Percentiles rank a stretch among this genome's conserved stretches.
phyloP scores from a whole-genome alignment of 495 filamentous ascomycete species.

The Daldinia bambusicola region DNA sequence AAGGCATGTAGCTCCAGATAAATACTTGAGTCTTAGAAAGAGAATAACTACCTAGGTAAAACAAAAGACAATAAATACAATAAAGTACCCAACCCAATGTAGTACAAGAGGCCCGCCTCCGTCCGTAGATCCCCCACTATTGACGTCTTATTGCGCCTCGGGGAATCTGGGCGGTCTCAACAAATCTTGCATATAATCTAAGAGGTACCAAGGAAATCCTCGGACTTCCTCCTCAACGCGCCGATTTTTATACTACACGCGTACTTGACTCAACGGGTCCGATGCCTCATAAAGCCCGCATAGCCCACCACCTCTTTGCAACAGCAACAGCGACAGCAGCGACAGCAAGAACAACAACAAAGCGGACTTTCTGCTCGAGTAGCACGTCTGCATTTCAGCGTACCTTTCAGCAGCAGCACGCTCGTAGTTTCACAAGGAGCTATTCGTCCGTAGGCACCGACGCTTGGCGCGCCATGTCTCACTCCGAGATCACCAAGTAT shows the following conservation, averaged over 20 bases:
- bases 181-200: conserved; percentile 22
- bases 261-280: conserved; percentile 9
- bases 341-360: not conserved
- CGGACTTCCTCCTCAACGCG: conserved; percentile 1
- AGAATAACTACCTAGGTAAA: not conserved
- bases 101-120: conserved; percentile 16
- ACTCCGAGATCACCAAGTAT: conserved; percentile 55
- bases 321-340: too few relatives aligned
- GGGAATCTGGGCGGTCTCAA: conserved; percentile 27
- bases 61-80: not conserved
- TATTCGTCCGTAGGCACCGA: conserved; percentile 15
- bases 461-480: conserved; percentile 46
- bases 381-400: not conserved
- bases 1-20: too few relatives aligned
- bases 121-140: conserved; percentile 35
- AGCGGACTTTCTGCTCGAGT: conserved; percentile 8
- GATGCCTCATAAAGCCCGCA: conserved; percentile 35
- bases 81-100: conserved; percentile 4
- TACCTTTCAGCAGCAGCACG: not conserved
- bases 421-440: conserved; percentile 8
- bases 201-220: conserved; percentile 6
- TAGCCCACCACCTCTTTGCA: conserved; percentile 10
- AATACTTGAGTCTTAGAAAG: too few relatives aligned
- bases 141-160: conserved; percentile 34
- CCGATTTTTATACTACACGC: not conserved